These are phyloP conservation scores for Penicillium sp. DNA, from an alignment of 2,329 filamentous ascomycete species.

Conservation along the genomic window DNA sequence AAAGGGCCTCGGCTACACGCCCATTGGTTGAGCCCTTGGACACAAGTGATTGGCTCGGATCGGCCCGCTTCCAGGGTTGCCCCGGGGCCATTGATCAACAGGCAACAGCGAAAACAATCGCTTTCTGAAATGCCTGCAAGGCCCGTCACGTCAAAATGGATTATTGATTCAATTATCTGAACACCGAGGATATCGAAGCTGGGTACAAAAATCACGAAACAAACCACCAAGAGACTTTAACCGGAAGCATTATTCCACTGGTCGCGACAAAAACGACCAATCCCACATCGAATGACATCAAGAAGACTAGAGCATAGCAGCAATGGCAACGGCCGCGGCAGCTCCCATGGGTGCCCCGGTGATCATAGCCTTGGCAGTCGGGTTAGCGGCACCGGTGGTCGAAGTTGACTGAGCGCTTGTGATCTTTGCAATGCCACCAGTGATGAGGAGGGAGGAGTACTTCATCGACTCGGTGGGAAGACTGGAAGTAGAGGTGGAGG, in stretches of 20 bases:
- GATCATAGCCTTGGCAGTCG: neutral
- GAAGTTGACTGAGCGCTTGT: neutral
- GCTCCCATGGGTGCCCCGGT: conserved; percentile 6
- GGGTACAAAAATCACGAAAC: too few relatives aligned
- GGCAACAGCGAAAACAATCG: neutral
- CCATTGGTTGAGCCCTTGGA: too few relatives aligned
- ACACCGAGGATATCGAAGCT: too few relatives aligned
- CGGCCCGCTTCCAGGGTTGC: too few relatives aligned
- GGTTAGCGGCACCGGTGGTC: conserved; percentile 1
- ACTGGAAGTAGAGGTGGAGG: neutral
- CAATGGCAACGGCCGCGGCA: neutral
- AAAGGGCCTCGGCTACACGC: too few relatives aligned
- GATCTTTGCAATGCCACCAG: conserved; percentile 1
- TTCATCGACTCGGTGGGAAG: neutral
- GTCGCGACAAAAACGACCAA: too few relatives aligned
- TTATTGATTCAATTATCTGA: neutral
- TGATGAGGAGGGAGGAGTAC: neutral
- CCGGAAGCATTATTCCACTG: too few relatives aligned
- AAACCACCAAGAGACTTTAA: too few relatives aligned
- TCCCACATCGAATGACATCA: too few relatives aligned
- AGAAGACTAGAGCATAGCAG: neutral
- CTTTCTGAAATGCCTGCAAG: neutral
- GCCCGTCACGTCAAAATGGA: neutral
- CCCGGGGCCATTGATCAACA: neutral
- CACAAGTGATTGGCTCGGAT: too few relatives aligned